phyloP scores from a whole-genome alignment of 495 filamentous ascomycete genomes.

The Aspergillus coremiiformis region DNA sequence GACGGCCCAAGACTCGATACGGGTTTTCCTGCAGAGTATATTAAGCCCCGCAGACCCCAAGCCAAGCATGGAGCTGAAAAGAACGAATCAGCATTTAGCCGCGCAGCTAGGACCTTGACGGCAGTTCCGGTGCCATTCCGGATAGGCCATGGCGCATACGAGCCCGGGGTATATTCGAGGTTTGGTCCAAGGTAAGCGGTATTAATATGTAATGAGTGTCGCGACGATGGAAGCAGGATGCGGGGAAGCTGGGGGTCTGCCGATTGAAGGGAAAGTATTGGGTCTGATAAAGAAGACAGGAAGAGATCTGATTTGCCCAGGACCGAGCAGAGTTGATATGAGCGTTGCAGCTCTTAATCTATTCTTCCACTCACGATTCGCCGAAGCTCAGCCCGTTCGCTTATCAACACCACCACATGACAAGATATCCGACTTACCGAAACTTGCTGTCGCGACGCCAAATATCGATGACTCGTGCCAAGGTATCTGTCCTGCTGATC shows the following conservation, averaged over 20 bases:
- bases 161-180: slow-evolving; percentile 16
- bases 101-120: background rate
- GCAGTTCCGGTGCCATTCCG: slow-evolving; percentile 50
- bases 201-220: too few species aligned
- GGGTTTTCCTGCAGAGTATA: too few species aligned
- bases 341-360: too few species aligned
- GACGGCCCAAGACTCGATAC: slow-evolving; percentile 43
- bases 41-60: slow-evolving; percentile 43
- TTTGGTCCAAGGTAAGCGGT: background rate
- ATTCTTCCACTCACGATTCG: background rate
- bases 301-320: background rate
- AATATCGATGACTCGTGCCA: background rate
- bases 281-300: background rate
- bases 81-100: background rate
- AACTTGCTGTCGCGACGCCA: slow-evolving; percentile 7
- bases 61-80: slow-evolving; percentile 35
- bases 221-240: slow-evolving; percentile 2
- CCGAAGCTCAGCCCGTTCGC: too few species aligned
- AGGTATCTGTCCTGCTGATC: background rate
- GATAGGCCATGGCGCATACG: slow-evolving; percentile 54
- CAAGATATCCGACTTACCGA: background rate
- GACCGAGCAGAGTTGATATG: too few species aligned
- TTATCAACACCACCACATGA: background rate
- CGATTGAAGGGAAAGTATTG: background rate
- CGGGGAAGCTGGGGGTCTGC: slow-evolving; percentile 1